Evolutionary conservation across 2,329 filamentous ascomycete species (phyloP).

Genomic region (Aspergillus amoenus): DNA sequence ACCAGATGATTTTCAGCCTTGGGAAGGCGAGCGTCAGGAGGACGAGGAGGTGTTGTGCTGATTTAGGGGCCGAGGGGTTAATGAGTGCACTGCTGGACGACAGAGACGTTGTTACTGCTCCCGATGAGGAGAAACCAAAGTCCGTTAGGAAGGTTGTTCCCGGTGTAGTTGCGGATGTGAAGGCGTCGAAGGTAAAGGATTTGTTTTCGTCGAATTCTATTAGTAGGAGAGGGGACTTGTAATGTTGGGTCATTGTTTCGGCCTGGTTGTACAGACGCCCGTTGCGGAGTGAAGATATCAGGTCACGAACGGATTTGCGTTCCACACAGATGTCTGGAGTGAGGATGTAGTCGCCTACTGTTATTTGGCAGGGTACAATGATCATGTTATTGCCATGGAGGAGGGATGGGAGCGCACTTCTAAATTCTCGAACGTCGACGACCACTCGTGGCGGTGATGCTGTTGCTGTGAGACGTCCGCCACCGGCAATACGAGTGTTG

Average conservation of each 20-base stretch:
- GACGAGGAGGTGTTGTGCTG: slow-evolving; percentile 88
- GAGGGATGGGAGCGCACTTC: slow-evolving; percentile 86
- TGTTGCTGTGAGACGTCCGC: slow-evolving; percentile 79
- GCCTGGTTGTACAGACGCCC: slow-evolving; percentile 89
- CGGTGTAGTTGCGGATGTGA: slow-evolving; percentile 41
- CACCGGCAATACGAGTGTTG: slow-evolving; percentile 94
- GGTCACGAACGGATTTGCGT: slow-evolving; percentile 86
- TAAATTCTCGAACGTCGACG: slow-evolving; percentile 93
- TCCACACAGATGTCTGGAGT: slow-evolving; percentile 90
- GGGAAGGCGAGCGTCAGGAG: slow-evolving; percentile 91
- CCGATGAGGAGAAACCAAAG: slow-evolving; percentile 51
- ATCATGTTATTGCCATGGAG: slow-evolving; percentile 85
- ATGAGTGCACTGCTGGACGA: slow-evolving; percentile 61
- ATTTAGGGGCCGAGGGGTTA: slow-evolving; percentile 63
- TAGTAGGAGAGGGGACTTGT: slow-evolving; percentile 83
- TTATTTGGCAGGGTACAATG: slow-evolving; percentile 91
- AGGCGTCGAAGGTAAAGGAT: slow-evolving; percentile 86
- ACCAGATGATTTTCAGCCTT: slow-evolving; percentile 88
- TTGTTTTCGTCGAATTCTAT: slow-evolving; percentile 99
- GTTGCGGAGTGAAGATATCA: slow-evolving; percentile 88
- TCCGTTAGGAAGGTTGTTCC: slow-evolving; percentile 47
- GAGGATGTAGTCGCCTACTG: slow-evolving; percentile 93
- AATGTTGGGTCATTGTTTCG: slow-evolving; percentile 92
- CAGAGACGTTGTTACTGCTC: slow-evolving; percentile 50
- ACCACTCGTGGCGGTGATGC: slow-evolving; percentile 86